Evolutionary conservation across 768 basidiomycete genomes (phyloP).

Genomic region (Pleurotus cornucopiae): DNA sequence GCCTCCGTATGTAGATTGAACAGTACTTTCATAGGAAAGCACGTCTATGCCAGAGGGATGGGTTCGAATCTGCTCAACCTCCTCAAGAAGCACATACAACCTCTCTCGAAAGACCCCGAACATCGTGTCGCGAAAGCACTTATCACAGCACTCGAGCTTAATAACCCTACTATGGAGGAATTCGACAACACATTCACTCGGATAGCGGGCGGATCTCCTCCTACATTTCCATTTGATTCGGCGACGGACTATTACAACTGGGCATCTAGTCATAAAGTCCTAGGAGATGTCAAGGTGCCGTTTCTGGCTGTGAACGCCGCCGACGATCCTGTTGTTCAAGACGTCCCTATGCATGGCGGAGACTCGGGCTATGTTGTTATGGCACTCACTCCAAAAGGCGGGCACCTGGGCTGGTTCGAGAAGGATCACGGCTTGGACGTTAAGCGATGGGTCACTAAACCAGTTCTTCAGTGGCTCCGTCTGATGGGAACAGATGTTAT

Average conservation of each 20-base stretch:
- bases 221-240: constrained; percentile 44
- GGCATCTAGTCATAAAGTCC: constrained; percentile 57
- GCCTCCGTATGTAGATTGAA: constrained; percentile 39
- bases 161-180: constrained; percentile 47
- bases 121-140: constrained; percentile 48
- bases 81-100: constrained; percentile 44
- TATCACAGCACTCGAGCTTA: constrained; percentile 38
- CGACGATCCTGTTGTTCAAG: constrained; percentile 73
- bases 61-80: constrained; percentile 65
- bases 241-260: constrained; percentile 44
- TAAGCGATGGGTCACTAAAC: constrained; percentile 65
- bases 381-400: constrained; percentile 60
- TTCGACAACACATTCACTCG: constrained; percentile 66
- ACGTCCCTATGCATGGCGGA: constrained; percentile 54
- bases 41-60: constrained; percentile 77
- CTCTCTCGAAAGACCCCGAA: constrained; percentile 46
- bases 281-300: constrained; percentile 62
- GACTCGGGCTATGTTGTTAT: constrained; percentile 54
- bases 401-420: constrained; percentile 86
- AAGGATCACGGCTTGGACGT: constrained; percentile 30
- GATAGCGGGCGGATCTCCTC: constrained; percentile 64
- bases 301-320: constrained; percentile 71
- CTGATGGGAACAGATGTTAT: constrained; percentile 52
- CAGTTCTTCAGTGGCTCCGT: constrained; percentile 69
- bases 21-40: constrained; percentile 48